Base-by-base conservation (phyloP, 75 land plant species). In the Larix kaempferi region DNA sequence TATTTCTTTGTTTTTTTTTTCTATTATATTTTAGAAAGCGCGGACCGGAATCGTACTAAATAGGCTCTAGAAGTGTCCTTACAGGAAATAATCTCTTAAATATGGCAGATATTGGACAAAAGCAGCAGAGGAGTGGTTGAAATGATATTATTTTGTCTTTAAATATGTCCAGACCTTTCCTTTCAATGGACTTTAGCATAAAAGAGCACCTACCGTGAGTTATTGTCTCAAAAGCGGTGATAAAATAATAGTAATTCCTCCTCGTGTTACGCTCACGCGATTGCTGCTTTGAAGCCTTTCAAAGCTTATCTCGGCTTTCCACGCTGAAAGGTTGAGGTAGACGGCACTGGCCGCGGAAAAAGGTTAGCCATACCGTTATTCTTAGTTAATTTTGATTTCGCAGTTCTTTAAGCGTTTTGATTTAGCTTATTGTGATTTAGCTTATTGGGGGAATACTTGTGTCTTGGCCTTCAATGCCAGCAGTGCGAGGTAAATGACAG, bases 231-330 rank as follows among this genome's bases (percentile, higher is more conserved):
- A 6, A 37, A 37, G 6, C 10, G 13, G 2, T 6, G 39, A 8
- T 27, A 67, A 21, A 67, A 37, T 6, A 19, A 2, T 19, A 17
- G 59, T 17, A 44, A 10, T 56, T 57, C 59, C 5, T 57, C 21
- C 59, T 57, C 59, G 17, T 57, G n/a, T 21, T 3, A 19, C 16
- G 72, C 17, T 44, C 49, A 44, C 49, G 49, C 49, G 49, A 44
- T 6, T 39, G 52, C 44, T 6, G 72, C 39, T 21, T 8, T 19
- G 33, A n/a, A 39, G 23, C 44, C 49, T 21, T 67, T 13, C 19
- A 63, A 67, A 23, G 23, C 23, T 62, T 25, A 62, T 62, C 27
- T 62, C 64, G n/a, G 64, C 64, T 62, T 62, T 62, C 64, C 64
- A 62, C 27, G 21, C 72, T 67, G 72, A 39, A 39, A 67, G 39